phyloP scores from a whole-genome alignment of 768 basidiomycete species.

The Hirschioporus abietinus region DNA sequence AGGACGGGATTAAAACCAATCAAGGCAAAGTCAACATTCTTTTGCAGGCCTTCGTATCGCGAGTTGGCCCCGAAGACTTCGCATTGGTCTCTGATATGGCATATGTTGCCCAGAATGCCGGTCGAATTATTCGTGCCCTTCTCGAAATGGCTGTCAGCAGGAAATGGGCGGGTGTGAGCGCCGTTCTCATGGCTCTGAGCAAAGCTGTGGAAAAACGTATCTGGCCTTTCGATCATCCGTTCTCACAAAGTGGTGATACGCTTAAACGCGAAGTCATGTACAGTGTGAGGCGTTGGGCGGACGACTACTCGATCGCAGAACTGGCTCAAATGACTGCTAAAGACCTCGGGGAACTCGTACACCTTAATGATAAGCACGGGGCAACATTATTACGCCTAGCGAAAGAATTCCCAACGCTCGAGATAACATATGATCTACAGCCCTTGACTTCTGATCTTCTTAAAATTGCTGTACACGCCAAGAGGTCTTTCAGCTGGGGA shows the following conservation, averaged over 20 bases:
- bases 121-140: conserved; percentile 89
- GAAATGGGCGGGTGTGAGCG: conserved; percentile 82
- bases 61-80: conserved; percentile 82
- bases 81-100: conserved; percentile 93
- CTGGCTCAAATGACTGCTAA: conserved; percentile 60
- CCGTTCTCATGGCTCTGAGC: conserved; percentile 82
- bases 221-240: conserved; percentile 93
- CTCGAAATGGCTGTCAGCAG: conserved; percentile 91
- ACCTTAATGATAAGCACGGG: conserved; percentile 84
- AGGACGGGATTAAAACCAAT: conserved; percentile 63
- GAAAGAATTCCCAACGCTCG: conserved; percentile 74
- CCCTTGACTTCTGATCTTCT: conserved; percentile 85
- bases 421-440: conserved; percentile 61
- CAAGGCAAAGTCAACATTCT: conserved; percentile 93
- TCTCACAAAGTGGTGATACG: conserved; percentile 59
- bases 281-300: conserved; percentile 73
- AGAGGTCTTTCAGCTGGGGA: conserved; percentile 76
- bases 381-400: conserved; percentile 72
- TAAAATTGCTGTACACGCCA: conserved; percentile 60
- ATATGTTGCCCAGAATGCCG: conserved; percentile 92
- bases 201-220: conserved; percentile 89
- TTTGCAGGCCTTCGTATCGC: conserved; percentile 85
- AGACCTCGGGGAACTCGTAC: conserved; percentile 74
- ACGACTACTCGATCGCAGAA: conserved; percentile 72
- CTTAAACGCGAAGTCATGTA: conserved; percentile 76